phyloP scores from a whole-genome alignment of 129 eudicot genomes.

The Sambucus nigra region DNA sequence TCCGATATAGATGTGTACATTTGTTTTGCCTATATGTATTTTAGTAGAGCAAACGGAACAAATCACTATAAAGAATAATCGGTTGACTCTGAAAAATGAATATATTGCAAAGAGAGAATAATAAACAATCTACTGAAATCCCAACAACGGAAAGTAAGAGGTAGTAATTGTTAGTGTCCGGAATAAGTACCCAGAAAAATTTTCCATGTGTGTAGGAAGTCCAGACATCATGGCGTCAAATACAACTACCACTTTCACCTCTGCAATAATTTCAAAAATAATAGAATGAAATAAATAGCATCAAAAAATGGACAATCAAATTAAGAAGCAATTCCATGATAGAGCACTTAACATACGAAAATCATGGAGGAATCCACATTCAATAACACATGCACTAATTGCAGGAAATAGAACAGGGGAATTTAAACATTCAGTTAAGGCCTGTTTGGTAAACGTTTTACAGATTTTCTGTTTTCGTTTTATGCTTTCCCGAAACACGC shows the following conservation, averaged over 20 bases:
- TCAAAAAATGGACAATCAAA: background rate
- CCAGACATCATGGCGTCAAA: slow-evolving; percentile 95
- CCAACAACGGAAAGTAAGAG: slow-evolving; percentile 3
- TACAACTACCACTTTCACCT: slow-evolving; percentile 91
- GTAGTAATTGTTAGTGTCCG: slow-evolving; percentile 7
- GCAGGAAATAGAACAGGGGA: background rate
- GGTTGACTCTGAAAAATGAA: too few species aligned
- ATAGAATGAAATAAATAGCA: slow-evolving; percentile 5
- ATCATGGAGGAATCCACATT: background rate
- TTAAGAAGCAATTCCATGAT: background rate
- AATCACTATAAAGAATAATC: too few species aligned
- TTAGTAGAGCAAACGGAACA: too few species aligned
- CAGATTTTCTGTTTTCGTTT: too few species aligned
- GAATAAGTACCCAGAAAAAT: slow-evolving; percentile 56
- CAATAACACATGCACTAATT: background rate
- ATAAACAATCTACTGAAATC: slow-evolving; percentile 6
- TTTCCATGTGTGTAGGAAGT: slow-evolving; percentile 70
- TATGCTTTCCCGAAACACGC: too few species aligned
- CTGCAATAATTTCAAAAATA: slow-evolving; percentile 30
- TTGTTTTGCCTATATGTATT: too few species aligned
- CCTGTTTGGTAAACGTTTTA: too few species aligned
- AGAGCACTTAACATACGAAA: background rate
- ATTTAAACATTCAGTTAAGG: background rate
- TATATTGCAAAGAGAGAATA: background rate
- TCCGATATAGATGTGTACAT: too few species aligned